Percentiles rank a stretch among this genome's conserved stretches.
phyloP scores from a whole-genome alignment of 805 yeast genomes.

The Saccharomycopsis synnaedendra region DNA sequence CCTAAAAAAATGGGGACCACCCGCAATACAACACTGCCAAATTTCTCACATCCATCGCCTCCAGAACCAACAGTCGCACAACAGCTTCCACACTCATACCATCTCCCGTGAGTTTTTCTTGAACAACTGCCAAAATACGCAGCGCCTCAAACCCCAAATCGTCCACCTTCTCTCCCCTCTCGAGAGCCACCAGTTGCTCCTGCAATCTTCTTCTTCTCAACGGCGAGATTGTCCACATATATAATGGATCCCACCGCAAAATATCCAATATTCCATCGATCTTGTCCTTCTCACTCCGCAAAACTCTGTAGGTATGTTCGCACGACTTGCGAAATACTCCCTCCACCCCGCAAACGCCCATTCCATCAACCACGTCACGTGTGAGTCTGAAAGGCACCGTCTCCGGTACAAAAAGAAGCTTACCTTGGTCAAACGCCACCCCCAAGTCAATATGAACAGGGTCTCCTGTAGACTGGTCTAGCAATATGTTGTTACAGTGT shows the following conservation, averaged over 20 bases:
- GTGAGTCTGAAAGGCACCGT: slow-evolving; percentile 90
- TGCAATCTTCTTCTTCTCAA: slow-evolving; percentile 46
- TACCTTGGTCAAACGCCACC: slow-evolving; percentile 93
- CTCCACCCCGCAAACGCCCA: slow-evolving; percentile 70
- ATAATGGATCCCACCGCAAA: slow-evolving; percentile 83
- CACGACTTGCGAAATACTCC: slow-evolving; percentile 69
- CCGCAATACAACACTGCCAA: slow-evolving; percentile 72
- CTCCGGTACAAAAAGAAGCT: slow-evolving; percentile 75
- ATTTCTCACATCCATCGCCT: slow-evolving; percentile 59
- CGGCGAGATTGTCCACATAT: slow-evolving; percentile 85
- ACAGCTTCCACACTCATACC: slow-evolving; percentile 75
- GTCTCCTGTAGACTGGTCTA: slow-evolving; percentile 79
- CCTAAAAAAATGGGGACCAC: slow-evolving; percentile 66
- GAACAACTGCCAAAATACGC: slow-evolving; percentile 63
- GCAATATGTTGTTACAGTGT: slow-evolving; percentile 78
- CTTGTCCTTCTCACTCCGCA: slow-evolving; percentile 54
- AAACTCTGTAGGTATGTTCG: slow-evolving; percentile 58
- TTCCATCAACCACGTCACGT: slow-evolving; percentile 76
- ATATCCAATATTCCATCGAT: slow-evolving; percentile 79
- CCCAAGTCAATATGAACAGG: slow-evolving; percentile 95
- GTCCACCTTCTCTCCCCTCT: slow-evolving; percentile 9
- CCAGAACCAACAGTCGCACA: slow-evolving; percentile 67
- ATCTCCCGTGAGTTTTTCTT: slow-evolving; percentile 51
- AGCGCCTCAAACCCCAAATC: slow-evolving; percentile 50
- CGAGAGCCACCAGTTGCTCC: slow-evolving; percentile 18